Evolutionary conservation across 345 rosid genomes (phyloP).

Genomic region (Populus nigra): DNA sequence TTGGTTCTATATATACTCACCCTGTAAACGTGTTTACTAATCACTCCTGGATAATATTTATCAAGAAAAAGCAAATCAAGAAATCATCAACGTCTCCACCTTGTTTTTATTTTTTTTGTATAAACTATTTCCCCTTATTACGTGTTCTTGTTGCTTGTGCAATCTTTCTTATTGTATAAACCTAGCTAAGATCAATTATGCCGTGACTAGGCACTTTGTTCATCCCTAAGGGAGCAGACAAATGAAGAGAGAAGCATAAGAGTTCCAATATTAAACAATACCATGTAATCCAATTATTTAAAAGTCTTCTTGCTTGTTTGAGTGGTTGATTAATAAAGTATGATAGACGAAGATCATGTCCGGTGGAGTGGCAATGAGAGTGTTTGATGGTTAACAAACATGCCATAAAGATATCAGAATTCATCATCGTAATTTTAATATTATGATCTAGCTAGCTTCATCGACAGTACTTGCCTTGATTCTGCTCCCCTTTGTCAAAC

Average conservation of each 20-base stretch:
- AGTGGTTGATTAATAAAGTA: neutral
- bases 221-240: conserved; percentile 19
- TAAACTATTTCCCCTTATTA: neutral
- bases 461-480: neutral
- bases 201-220: neutral
- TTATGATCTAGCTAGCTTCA: neutral
- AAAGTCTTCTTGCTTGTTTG: neutral
- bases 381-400: conserved; percentile 6
- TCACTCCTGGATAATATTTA: neutral
- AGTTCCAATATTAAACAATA: neutral
- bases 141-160: neutral
- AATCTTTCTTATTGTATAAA: neutral
- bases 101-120: neutral
- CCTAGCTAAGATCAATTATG: neutral
- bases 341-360: no score
- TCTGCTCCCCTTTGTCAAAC: neutral
- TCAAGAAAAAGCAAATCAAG: neutral
- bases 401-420: neutral
- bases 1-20: neutral
- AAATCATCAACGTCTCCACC: neutral
- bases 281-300: neutral
- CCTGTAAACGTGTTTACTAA: neutral
- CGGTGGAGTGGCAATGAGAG: neutral
- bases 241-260: neutral
- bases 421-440: neutral